A percentile compares a stretch with the other conserved stretches of the same genome.
These are phyloP conservation scores for Boletus mariae DNA, from an alignment of 1,284 basidiomycete genomes.

Conservation along the genomic window DNA sequence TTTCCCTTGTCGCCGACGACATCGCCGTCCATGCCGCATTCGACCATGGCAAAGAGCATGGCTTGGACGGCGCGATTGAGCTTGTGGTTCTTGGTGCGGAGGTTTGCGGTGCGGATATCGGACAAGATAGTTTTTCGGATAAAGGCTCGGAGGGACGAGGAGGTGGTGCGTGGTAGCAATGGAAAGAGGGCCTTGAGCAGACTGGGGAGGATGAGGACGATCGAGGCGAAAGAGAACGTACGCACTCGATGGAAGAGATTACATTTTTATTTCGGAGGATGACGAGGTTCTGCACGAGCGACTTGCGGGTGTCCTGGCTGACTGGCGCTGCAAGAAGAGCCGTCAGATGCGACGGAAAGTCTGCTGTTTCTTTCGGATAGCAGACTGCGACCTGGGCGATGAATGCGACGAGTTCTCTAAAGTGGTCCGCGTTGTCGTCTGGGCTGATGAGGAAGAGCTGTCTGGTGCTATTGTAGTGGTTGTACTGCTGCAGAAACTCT, in stretches of 20 bases:
- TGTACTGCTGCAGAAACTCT: constrained; percentile 98
- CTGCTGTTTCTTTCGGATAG: constrained; percentile 83
- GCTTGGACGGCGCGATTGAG: constrained; percentile 96
- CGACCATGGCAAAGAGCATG: constrained; percentile 94
- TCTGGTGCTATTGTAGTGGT: constrained; percentile 87
- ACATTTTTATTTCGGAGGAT: constrained; percentile 93
- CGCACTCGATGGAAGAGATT: constrained; percentile 88
- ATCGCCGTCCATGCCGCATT: constrained; percentile 82
- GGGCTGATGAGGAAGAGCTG: constrained; percentile 81
- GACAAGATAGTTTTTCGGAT: constrained; percentile 96
- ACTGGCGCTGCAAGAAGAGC: constrained; percentile 72
- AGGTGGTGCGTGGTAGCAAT: constrained; percentile 87
- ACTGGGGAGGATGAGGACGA: constrained; percentile 39
- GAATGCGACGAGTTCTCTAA: constrained; percentile 84
- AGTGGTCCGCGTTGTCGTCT: constrained; percentile 77
- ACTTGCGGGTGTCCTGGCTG: constrained; percentile 75
- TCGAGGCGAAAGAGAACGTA: constrained; percentile 6
- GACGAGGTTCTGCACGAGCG: constrained; percentile 85
- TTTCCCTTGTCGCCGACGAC: constrained; percentile 82
- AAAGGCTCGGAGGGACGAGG: constrained; percentile 75
- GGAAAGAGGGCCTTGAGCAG: constrained; percentile 91
- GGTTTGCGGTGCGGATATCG: constrained; percentile 91
- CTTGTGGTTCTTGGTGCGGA: constrained; percentile 89
- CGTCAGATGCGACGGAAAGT: constrained; percentile 78
- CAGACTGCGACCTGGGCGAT: constrained; percentile 84